phyloP scores from a whole-genome alignment of 352 stramenopile species.

The Pythium aphanidermatum region DNA sequence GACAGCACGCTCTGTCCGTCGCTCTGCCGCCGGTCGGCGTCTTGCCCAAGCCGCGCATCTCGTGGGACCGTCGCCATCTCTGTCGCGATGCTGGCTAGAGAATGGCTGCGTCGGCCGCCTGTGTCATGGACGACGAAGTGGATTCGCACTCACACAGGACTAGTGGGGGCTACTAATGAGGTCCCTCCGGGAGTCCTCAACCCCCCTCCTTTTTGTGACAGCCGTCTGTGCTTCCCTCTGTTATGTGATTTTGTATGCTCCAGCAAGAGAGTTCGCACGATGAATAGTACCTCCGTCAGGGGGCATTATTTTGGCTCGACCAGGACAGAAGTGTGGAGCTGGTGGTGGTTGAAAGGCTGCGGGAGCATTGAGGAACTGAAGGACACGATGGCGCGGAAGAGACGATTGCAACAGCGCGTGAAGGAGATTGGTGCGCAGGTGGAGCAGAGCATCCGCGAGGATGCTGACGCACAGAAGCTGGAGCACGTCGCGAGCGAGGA shows the following conservation, averaged over 20 bases:
- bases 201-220: constrained; percentile 3
- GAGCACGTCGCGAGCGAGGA: constrained; percentile 57
- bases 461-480: constrained; percentile 76
- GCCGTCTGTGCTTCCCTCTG: constrained; percentile 1
- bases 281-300: background rate
- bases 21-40: constrained; percentile 11
- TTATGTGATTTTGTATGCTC: too few species aligned
- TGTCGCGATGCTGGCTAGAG: constrained; percentile 1
- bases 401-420: constrained; percentile 58
- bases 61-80: constrained; percentile 22
- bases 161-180: constrained; percentile 9
- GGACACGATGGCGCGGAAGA: constrained; percentile 39
- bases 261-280: too few species aligned
- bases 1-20: constrained; percentile 21
- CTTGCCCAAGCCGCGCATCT: constrained; percentile 19
- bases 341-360: constrained; percentile 17
- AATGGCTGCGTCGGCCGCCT: constrained; percentile 12
- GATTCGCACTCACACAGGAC: constrained; percentile 4
- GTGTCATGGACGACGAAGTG: constrained; percentile 7
- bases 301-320: constrained; percentile 14
- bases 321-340: background rate
- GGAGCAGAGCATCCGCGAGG: constrained; percentile 72
- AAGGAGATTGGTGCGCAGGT: constrained; percentile 62
- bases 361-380: background rate
- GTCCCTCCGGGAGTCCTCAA: background rate